phyloP scores from a whole-genome alignment of 2,329 filamentous ascomycete species.

The Talaromyces marneffei region DNA sequence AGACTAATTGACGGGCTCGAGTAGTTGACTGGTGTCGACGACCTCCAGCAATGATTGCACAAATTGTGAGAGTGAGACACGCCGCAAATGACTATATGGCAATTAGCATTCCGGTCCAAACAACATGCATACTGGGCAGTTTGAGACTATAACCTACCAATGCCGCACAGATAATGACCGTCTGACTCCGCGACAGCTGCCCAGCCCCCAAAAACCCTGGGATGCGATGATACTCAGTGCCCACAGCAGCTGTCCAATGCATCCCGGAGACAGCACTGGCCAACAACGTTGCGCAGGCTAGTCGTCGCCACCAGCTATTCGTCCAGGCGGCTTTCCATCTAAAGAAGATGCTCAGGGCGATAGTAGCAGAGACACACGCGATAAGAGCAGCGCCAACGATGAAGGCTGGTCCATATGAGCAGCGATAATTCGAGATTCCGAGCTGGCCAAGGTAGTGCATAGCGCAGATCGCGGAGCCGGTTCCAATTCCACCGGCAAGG shows the following conservation, averaged over 20 bases:
- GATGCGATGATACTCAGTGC: slow-evolving; percentile 61
- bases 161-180: slow-evolving; percentile 67
- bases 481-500: slow-evolving; percentile 59
- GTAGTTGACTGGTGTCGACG: slow-evolving; percentile 50
- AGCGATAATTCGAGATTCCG: slow-evolving; percentile 70
- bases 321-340: slow-evolving; percentile 70
- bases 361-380: slow-evolving; percentile 63
- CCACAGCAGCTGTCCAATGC: slow-evolving; percentile 75
- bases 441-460: slow-evolving; percentile 89
- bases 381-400: slow-evolving; percentile 66
- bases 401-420: slow-evolving; percentile 54
- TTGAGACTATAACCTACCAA: slow-evolving; percentile 47
- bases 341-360: slow-evolving; percentile 71
- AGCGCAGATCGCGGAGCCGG: slow-evolving; percentile 69
- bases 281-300: slow-evolving; percentile 60
- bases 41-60: slow-evolving; percentile 51
- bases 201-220: slow-evolving; percentile 37
- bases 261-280: slow-evolving; percentile 74
- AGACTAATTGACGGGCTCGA: slow-evolving; percentile 56
- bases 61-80: slow-evolving; percentile 54
- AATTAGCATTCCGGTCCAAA: slow-evolving; percentile 3
- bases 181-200: slow-evolving; percentile 55
- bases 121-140: too few species aligned
- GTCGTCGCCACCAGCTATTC: slow-evolving; percentile 69
- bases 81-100: slow-evolving; percentile 52